phyloP scores from a whole-genome alignment of 495 filamentous ascomycete species.

The Penicillium diatomitis region DNA sequence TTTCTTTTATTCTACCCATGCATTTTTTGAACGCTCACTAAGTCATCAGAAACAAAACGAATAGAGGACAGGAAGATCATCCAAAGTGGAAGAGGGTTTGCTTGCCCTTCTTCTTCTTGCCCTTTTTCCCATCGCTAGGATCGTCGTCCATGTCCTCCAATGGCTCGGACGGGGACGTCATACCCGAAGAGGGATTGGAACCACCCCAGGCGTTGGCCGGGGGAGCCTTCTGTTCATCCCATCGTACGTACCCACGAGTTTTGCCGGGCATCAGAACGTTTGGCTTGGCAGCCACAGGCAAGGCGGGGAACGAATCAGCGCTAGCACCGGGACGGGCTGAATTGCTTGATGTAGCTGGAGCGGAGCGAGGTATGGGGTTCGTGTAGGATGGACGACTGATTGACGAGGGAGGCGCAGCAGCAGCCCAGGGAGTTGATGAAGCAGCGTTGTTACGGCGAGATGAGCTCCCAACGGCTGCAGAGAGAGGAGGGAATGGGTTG shows the following conservation, averaged over 20 bases:
- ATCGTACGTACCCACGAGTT: conserved; percentile 57
- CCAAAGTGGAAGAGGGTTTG: conserved; percentile 59
- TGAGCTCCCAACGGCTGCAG: conserved; percentile 31
- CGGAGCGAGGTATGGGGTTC: conserved; percentile 17
- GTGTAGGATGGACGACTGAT: conserved; percentile 20
- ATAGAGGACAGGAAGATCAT: conserved; percentile 12
- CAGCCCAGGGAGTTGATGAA: conserved; percentile 44
- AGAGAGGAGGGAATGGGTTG: conserved; percentile 41
- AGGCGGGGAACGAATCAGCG: conserved; percentile 61
- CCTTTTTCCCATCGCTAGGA: conserved; percentile 50
- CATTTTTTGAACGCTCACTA: conserved; percentile 1
- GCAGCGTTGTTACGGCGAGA: conserved; percentile 16
- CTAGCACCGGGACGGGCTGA: conserved; percentile 3
- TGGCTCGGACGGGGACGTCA: conserved; percentile 18
- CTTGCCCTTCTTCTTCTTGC: conserved; percentile 73
- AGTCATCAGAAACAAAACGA: not conserved
- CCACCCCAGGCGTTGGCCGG: conserved; percentile 39
- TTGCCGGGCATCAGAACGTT: conserved; percentile 74
- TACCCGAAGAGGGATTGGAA: conserved; percentile 15
- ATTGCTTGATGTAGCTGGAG: conserved; percentile 15
- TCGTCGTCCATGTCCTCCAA: conserved; percentile 23
- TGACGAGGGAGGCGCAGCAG: conserved; percentile 23
- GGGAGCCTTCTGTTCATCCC: conserved; percentile 45
- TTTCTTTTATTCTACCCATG: not conserved
- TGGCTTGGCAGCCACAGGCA: conserved; percentile 71